Conservation (phyloP, 2,329 filamentous ascomycete species). For the Mycogone perniciosa region DNA sequence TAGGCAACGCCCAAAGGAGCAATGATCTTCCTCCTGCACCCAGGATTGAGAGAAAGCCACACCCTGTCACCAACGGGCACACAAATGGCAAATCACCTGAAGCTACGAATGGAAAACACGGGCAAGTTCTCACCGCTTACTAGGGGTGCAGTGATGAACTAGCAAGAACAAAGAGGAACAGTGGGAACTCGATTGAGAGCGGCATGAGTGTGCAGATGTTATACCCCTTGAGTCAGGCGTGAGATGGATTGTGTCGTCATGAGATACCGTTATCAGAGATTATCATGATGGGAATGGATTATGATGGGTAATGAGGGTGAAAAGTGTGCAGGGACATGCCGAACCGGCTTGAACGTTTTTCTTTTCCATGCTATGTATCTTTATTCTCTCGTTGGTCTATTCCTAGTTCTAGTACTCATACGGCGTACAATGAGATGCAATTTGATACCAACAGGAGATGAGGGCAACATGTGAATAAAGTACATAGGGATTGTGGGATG, state of each 20-base stretch:
- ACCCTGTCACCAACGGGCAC: conserved; percentile 13
- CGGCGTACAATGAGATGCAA: no score
- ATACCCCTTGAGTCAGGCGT: conserved; percentile 15
- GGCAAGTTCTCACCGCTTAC: conserved; percentile 13
- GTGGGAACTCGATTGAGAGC: conserved; percentile 1
- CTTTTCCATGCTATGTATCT: not conserved
- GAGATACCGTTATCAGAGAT: no score
- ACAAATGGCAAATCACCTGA: conserved; percentile 3
- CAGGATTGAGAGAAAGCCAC: conserved; percentile 41
- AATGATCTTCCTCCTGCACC: conserved; percentile 60
- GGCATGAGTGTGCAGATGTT: conserved; percentile 8
- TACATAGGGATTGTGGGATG: no score
- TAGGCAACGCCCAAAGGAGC: conserved; percentile 71
- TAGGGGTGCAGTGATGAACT: conserved; percentile 15
- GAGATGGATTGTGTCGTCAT: not conserved
- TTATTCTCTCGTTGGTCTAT: not conserved
- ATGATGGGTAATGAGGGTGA: not conserved
- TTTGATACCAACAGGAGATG: no score
- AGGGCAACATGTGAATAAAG: no score
- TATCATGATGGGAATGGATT: not conserved
- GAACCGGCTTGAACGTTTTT: not conserved
- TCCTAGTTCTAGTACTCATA: no score
- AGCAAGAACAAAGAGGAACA: conserved; percentile 1
- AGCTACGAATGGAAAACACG: conserved; percentile 10
- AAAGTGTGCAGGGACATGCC: not conserved